Evolutionary conservation across 73 alveolate species (phyloP).

Genomic region (Breviolum minutum): DNA sequence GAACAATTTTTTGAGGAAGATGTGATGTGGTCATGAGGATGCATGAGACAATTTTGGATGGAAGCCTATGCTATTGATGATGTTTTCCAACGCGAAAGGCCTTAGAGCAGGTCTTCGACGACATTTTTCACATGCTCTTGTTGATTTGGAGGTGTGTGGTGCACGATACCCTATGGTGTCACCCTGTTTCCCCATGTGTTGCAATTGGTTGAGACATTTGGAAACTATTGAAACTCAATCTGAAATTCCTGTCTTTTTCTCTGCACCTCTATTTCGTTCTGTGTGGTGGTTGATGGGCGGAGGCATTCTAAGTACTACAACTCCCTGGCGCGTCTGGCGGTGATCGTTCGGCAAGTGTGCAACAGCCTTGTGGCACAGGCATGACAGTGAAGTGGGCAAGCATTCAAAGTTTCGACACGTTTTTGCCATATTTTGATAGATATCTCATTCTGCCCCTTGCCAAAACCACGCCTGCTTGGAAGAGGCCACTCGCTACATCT

Average conservation of each 20-base stretch:
- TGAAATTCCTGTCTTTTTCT: no score
- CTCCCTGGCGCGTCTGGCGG: conserved; percentile 99
- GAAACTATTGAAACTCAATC: no score
- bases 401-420: background rate
- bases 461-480: no score
- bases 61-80: background rate
- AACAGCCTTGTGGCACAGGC: conserved; percentile 99
- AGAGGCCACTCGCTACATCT: conserved; percentile 94
- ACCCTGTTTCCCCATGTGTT: no score
- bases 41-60: background rate
- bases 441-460: no score
- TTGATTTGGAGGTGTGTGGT: conserved; percentile 98
- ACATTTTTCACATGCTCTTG: conserved; percentile 99
- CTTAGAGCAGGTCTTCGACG: conserved; percentile 99
- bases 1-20: background rate
- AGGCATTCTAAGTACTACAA: conserved; percentile 96
- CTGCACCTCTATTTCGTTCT: no score
- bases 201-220: no score
- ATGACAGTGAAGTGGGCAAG: background rate
- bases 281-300: background rate
- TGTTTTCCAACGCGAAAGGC: conserved; percentile 56
- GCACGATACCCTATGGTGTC: background rate
- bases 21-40: background rate
- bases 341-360: conserved; percentile 99
- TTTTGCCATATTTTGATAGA: background rate